These are phyloP conservation scores for Sclerotinia trifoliorum DNA, from an alignment of 2,329 filamentous ascomycete genomes.

Conservation along the genomic window DNA sequence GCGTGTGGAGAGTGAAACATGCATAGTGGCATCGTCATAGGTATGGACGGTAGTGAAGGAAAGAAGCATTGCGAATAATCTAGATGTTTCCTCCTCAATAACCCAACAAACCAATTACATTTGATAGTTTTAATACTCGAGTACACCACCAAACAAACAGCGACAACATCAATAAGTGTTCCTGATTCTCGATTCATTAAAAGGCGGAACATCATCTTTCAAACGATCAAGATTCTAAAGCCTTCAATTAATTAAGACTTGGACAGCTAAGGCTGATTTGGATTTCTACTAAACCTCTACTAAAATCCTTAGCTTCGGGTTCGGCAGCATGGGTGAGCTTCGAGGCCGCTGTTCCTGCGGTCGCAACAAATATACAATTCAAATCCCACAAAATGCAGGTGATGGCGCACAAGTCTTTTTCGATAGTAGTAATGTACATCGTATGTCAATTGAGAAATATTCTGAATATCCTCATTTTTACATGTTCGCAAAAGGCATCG, in stretches of 20 bases:
- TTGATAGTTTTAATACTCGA: neutral
- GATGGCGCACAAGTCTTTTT: conserved; percentile 70
- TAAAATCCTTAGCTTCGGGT: neutral
- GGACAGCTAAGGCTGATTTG: neutral
- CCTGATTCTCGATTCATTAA: neutral
- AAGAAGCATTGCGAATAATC: conserved; percentile 18
- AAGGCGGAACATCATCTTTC: neutral
- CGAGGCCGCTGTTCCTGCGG: conserved; percentile 81
- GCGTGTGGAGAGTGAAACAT: neutral
- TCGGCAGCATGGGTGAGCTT: conserved; percentile 13
- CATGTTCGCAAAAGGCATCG: neutral
- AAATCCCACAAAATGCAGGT: conserved; percentile 59
- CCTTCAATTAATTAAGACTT: neutral
- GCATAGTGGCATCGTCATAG: neutral
- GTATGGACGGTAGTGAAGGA: neutral
- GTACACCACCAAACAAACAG: neutral
- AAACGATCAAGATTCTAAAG: neutral
- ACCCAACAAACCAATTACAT: conserved; percentile 17
- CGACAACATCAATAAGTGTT: neutral
- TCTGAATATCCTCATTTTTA: neutral
- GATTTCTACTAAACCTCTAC: neutral
- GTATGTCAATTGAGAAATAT: conserved; percentile 52
- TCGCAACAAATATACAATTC: conserved; percentile 76
- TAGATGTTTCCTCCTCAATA: conserved; percentile 17
- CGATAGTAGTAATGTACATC: conserved; percentile 48